Percentiles rank a stretch among this genome's conserved stretches.
Evolutionary conservation across 108 stramenopile genomes (phyloP).

Genomic region (Skeletonema grethae): DNA sequence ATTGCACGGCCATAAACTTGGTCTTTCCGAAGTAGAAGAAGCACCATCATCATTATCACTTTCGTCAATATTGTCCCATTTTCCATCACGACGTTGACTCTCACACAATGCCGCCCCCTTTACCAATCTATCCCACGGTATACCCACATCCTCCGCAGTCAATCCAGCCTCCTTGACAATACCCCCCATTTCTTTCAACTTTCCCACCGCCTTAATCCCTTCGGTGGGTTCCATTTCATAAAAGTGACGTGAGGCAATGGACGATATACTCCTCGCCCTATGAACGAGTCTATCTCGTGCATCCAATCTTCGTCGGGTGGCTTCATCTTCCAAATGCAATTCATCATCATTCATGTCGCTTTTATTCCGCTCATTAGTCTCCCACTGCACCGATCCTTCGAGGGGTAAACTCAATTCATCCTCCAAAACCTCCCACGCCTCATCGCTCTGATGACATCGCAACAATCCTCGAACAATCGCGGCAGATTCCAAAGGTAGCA

Average conservation of each 20-base stretch:
- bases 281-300: slow-evolving; percentile 46
- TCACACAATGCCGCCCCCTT: slow-evolving; percentile 82
- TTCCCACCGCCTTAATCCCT: slow-evolving; percentile 62
- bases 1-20: slow-evolving; percentile 42
- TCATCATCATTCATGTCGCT: slow-evolving; percentile 19
- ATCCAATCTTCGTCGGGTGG: slow-evolving; percentile 25
- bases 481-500: slow-evolving; percentile 79
- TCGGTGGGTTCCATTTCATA: slow-evolving; percentile 64
- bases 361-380: background rate
- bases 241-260: slow-evolving; percentile 83
- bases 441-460: slow-evolving; percentile 63
- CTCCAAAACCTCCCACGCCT: slow-evolving; percentile 72
- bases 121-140: slow-evolving; percentile 82
- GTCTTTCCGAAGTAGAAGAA: slow-evolving; percentile 32
- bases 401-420: slow-evolving; percentile 77
- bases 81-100: slow-evolving; percentile 61
- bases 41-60: slow-evolving; percentile 28
- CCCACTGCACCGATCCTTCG: slow-evolving; percentile 44
- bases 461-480: slow-evolving; percentile 78
- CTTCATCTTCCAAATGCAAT: slow-evolving; percentile 25
- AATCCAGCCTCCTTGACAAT: slow-evolving; percentile 61
- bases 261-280: slow-evolving; percentile 71
- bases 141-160: slow-evolving; percentile 43
- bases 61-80: slow-evolving; percentile 27
- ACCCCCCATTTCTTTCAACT: slow-evolving; percentile 63